Evolutionary conservation across 169 alveolate genomes (phyloP), one percentile per base, ranked within the genome.

Genomic region (Plasmodium vinckei): DNA sequence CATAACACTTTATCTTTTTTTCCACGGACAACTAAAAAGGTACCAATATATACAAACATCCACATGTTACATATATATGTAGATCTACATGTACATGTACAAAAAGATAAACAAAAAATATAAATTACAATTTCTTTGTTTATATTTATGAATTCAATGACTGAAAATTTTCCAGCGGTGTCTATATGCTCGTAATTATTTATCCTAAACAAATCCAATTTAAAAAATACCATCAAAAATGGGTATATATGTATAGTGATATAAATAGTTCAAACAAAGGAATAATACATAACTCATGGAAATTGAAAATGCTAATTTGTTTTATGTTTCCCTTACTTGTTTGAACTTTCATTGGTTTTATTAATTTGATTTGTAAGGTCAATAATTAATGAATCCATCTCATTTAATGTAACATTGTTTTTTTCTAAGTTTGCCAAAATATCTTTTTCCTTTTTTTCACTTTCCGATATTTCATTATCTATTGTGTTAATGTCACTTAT

Each of bases 141-240:
- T 54, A 75, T 13, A 42, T 75, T 73, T 10, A 75, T 75, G 56
- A 73, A 75, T 42, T 63, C 77, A 25, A 75, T 21, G 15, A 75
- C 68, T 5, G 88, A 63, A 51, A 21, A 63, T 5, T 44, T 64
- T 12, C 56, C 42, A 42, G 64, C 33, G 23, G n/a, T 21, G 39
- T 67, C 88, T 15, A 61, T n/a, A 42, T 75, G 57, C n/a, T 75
- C 88, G 15, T 75, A 57, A 56, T 75, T 73, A 67, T 64, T 75
- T 10, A 63, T 75, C 19, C 88, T 75, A 44, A 12, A 19, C 39
- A 68, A 42, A n/a, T 13, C 5, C 15, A 5, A 21, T 33, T 1
- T 17, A 67, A 6, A 47, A 51, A 5, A 13, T 25, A 1, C 2
- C 2, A 12, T 47, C 27, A 65, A 17, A 27, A 21, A 56, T 6